Conservation (phyloP, 257 asterid genomes). For the Ilex aquifolium region DNA sequence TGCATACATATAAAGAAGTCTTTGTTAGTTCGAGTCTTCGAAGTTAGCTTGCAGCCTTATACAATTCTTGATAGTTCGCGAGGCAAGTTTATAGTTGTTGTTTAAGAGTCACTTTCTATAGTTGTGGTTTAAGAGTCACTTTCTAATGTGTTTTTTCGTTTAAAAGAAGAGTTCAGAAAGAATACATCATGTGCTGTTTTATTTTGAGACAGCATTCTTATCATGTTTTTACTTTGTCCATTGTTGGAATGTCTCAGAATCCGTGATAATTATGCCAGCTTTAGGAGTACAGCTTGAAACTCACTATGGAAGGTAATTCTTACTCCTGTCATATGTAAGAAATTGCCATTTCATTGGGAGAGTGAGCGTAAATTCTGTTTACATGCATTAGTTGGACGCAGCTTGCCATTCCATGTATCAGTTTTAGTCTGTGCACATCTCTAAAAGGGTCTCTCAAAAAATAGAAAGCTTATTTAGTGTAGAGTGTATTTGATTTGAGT, state of each 20-base stretch:
- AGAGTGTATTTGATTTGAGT: too few relatives aligned
- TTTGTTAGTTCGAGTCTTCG: too few relatives aligned
- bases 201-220: not conserved
- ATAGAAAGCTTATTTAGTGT: not conserved
- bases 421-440: not conserved
- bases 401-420: too few relatives aligned
- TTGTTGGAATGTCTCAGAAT: constrained; percentile 44
- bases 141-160: not conserved
- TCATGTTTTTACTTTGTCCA: constrained; percentile 1
- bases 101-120: too few relatives aligned
- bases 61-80: too few relatives aligned
- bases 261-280: constrained; percentile 71
- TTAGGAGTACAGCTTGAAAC: constrained; percentile 94
- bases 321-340: constrained; percentile 10
- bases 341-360: not conserved
- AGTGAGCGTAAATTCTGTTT: not conserved
- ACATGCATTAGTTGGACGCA: too few relatives aligned
- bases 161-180: not conserved
- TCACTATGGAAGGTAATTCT: constrained; percentile 58
- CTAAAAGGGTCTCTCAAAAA: not conserved
- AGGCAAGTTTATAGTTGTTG: not conserved
- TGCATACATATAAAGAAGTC: too few relatives aligned
- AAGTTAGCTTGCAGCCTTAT: too few relatives aligned
- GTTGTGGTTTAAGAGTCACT: too few relatives aligned
- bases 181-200: not conserved